These are phyloP conservation scores for Taxawa tesnikishii DNA, from an alignment of 2,329 filamentous ascomycete species.

Conservation along the genomic window DNA sequence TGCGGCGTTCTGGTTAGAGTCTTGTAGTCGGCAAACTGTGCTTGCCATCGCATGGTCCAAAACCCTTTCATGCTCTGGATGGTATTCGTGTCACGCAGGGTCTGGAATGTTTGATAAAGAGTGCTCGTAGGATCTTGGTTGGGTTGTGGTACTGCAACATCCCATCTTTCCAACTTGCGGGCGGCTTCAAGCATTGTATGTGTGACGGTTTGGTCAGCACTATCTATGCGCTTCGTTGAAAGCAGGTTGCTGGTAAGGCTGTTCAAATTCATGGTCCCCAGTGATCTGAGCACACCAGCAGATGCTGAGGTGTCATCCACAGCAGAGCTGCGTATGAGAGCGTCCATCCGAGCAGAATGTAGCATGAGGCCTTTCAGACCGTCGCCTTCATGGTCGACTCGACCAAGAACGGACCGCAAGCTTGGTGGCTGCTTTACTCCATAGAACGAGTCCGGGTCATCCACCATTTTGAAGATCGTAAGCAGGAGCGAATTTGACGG, in stretches of 20 bases:
- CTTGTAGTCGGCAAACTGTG: slow-evolving; percentile 3
- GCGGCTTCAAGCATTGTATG: slow-evolving; percentile 70
- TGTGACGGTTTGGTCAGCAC: slow-evolving; percentile 45
- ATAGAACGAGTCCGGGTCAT: slow-evolving; percentile 94
- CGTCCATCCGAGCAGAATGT: slow-evolving; percentile 82
- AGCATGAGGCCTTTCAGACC: slow-evolving; percentile 82
- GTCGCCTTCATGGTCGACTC: slow-evolving; percentile 80
- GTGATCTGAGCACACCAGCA: slow-evolving; percentile 59
- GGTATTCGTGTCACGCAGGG: slow-evolving; percentile 55
- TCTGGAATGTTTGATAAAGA: slow-evolving; percentile 71
- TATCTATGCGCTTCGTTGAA: slow-evolving; percentile 50
- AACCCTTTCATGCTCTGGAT: slow-evolving; percentile 34
- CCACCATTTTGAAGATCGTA: slow-evolving; percentile 78
- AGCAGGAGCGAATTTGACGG: slow-evolving; percentile 58
- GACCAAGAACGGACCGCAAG: slow-evolving; percentile 63
- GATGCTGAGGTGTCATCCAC: slow-evolving; percentile 46
- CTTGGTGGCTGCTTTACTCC: slow-evolving; percentile 71
- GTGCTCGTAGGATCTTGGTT: slow-evolving; percentile 40
- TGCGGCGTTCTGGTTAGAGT: slow-evolving; percentile 27
- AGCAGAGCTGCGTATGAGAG: slow-evolving; percentile 55
- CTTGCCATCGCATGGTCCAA: slow-evolving; percentile 2
- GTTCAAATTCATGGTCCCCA: slow-evolving; percentile 71
- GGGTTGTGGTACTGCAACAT: slow-evolving; percentile 60
- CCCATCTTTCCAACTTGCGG: slow-evolving; percentile 80
- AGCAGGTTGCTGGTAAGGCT: slow-evolving; percentile 74